Conservation (phyloP, 2,329 filamentous ascomycete species). For the Nigrospora osmanthi region DNA sequence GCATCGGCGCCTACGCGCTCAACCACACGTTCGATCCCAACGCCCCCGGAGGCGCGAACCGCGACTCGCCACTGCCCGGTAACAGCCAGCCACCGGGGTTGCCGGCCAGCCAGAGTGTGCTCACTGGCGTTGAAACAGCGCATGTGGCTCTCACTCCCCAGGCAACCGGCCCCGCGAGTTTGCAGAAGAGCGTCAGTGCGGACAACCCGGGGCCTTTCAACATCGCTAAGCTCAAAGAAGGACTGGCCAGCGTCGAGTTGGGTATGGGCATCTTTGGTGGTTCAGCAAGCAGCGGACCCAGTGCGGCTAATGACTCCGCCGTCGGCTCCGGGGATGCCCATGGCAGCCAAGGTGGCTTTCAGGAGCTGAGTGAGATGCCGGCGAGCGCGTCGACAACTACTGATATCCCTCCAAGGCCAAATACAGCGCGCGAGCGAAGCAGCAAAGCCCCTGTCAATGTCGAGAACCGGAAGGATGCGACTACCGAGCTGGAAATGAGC, state of each 20-base stretch:
- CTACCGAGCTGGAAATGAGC: no score
- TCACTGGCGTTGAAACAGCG: constrained; percentile 51
- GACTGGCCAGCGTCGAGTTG: constrained; percentile 38
- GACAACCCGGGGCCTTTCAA: constrained; percentile 36
- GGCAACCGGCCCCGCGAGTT: constrained; percentile 18
- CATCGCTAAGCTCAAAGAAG: constrained; percentile 32
- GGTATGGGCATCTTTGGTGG: constrained; percentile 35
- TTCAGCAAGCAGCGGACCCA: constrained; percentile 15
- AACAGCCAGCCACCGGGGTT: constrained; percentile 29
- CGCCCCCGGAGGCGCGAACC: constrained; percentile 36
- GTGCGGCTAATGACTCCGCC: not conserved
- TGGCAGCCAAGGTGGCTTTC: not conserved
- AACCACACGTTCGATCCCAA: constrained; percentile 9
- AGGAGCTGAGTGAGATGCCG: not conserved
- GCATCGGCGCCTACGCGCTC: constrained; percentile 20
- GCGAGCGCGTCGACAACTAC: not conserved
- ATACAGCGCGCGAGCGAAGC: no score
- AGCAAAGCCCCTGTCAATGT: no score
- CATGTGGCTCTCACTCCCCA: constrained; percentile 41
- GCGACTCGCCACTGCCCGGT: constrained; percentile 13
- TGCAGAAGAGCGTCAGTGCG: constrained; percentile 37
- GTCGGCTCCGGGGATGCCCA: not conserved
- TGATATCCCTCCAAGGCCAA: no score
- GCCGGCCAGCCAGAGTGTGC: constrained; percentile 40
- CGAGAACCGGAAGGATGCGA: no score